Base-by-base conservation (phyloP, 768 basidiomycete genomes). In the Phanerochaete carnosa region DNA sequence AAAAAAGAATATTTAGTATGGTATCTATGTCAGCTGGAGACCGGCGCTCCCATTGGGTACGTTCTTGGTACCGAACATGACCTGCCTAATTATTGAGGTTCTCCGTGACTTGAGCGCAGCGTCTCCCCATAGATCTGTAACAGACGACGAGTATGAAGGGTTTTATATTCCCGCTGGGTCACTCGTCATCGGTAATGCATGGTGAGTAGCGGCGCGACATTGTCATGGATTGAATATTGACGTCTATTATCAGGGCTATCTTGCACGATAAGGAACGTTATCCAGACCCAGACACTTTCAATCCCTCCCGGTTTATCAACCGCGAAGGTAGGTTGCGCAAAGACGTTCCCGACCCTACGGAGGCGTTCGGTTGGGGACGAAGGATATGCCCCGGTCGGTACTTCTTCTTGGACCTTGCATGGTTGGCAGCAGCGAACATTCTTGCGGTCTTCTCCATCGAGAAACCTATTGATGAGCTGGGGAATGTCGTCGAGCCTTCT, bases 231-330 rank as follows among this genome's bases (percentile, higher is more conserved):
- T 19, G n/a, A 6, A 46, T n/a, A 7, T 19, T 8, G 19, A 7
- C 19, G 33, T 46, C 23, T 7, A n/a, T 46, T 6, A n/a, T n/a
- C 45, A 71, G 68, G 69, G 60, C 58, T 11, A 63, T 71, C 30
- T 51, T 67, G 15, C 65, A 66, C 39, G 61, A 69, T 39, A 57
- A 63, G 22, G 51, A 55, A 25, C 43, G 47, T 16, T 69, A 67
- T 47, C 62, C 60, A 28, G 57, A 64, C 45, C 68, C 66, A 43
- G 52, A 54, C 25, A 46, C 22, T 29, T 70, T 69, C 61, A 60
- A 63, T 16, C 69, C 69, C 7, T 66, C 66, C 11, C 39, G 69
- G 19, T 70, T 68, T 61, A 23, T 68, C 32, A 37, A 32, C 22
- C 26, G 57, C 19, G 50, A 35, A 19, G 58, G 51, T 1, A 37